phyloP scores from a whole-genome alignment of 495 filamentous ascomycete species.

The Letharia columbiana region DNA sequence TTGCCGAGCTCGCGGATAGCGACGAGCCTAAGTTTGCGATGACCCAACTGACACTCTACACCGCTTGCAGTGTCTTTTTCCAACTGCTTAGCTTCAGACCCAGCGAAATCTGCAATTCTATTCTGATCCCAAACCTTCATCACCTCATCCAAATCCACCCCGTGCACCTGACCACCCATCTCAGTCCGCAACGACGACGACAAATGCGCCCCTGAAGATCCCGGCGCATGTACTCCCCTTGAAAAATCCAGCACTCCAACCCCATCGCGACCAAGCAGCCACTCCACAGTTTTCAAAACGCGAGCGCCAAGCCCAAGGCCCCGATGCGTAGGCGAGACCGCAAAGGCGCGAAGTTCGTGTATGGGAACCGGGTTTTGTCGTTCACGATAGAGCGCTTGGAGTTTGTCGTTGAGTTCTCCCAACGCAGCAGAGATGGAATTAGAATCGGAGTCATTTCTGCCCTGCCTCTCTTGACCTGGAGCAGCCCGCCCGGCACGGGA shows the following conservation, averaged over 20 bases:
- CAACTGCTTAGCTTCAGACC: background rate
- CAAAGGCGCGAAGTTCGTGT: background rate
- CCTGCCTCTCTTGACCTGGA: background rate
- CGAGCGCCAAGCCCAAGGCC: background rate
- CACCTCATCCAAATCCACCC: background rate
- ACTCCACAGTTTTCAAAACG: background rate
- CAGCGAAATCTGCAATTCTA: background rate
- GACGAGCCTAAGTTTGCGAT: background rate
- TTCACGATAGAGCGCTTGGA: background rate
- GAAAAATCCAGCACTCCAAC: background rate
- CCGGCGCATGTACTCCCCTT: background rate
- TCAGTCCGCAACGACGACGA: background rate
- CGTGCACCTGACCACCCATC: background rate
- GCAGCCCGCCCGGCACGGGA: background rate
- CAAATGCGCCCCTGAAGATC: no score
- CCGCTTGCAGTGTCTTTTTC: background rate
- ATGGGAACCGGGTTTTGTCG: background rate
- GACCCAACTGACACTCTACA: background rate
- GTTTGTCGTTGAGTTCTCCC: background rate
- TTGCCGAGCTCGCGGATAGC: background rate
- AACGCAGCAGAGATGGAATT: background rate
- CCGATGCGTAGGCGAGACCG: background rate
- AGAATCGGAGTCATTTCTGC: background rate
- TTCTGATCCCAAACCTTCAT: background rate
- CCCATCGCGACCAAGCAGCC: background rate